Evolutionary conservation across 2,329 filamentous ascomycete species (phyloP).

Genomic region (Exophiala xenobiotica): DNA sequence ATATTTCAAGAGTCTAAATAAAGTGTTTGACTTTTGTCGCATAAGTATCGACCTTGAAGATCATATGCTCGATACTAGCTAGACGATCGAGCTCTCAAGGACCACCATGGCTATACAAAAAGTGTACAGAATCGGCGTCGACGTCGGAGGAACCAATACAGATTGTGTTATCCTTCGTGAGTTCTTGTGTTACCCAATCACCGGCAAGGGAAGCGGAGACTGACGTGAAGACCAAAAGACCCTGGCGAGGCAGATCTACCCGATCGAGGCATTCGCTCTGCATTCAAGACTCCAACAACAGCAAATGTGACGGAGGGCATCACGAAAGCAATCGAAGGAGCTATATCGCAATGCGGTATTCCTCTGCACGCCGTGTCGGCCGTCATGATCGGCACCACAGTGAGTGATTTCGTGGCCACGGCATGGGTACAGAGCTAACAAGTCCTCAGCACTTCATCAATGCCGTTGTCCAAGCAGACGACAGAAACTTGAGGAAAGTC

Average conservation of each 20-base stretch:
- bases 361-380: slow-evolving; percentile 42
- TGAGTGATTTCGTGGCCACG: slow-evolving; percentile 1
- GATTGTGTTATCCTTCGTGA: slow-evolving; percentile 19
- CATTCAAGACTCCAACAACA: slow-evolving; percentile 52
- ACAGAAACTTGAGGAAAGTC: slow-evolving; percentile 44
- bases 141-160: slow-evolving; percentile 33
- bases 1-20: no score
- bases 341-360: slow-evolving; percentile 41
- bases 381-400: slow-evolving; percentile 52
- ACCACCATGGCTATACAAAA: slow-evolving; percentile 10
- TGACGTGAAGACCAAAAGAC: slow-evolving; percentile 28
- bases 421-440: neutral
- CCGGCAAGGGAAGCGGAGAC: neutral
- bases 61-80: no score
- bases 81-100: no score
- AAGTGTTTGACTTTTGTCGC: neutral
- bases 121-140: slow-evolving; percentile 45
- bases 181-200: neutral
- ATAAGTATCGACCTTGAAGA: no score
- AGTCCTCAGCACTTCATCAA: slow-evolving; percentile 48
- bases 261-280: slow-evolving; percentile 46
- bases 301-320: slow-evolving; percentile 52
- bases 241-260: slow-evolving; percentile 37
- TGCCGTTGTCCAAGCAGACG: slow-evolving; percentile 49
- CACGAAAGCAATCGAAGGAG: slow-evolving; percentile 45